phyloP scores from a whole-genome alignment of 2,329 filamentous ascomycete genomes.

The Hymenoscyphus fructigenus region DNA sequence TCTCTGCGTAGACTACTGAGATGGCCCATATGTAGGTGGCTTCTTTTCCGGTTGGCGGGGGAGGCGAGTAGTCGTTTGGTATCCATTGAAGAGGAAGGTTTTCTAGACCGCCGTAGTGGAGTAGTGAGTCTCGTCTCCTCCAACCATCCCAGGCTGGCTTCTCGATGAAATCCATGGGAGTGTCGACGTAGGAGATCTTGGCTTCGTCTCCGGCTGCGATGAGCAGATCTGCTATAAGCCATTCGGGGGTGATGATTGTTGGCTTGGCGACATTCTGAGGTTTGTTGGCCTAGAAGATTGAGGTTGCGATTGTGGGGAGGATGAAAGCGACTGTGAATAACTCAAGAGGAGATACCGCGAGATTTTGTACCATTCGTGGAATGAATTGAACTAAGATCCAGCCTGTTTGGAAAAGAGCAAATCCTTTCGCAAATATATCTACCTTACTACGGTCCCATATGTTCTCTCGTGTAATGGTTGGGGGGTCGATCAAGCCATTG shows the following conservation, averaged over 20 bases:
- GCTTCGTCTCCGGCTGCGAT: neutral
- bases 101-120: neutral
- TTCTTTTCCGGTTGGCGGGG: neutral
- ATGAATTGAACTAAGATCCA: neutral
- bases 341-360: neutral
- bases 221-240: neutral
- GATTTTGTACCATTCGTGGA: neutral
- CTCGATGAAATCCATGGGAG: neutral
- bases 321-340: neutral
- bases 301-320: neutral
- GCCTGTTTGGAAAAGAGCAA: neutral
- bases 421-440: neutral
- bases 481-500: no score
- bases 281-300: neutral
- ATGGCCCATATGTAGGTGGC: slow-evolving; percentile 3
- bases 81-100: neutral
- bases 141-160: neutral
- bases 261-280: neutral
- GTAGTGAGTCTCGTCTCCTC: neutral
- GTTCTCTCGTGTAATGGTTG: neutral
- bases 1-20: slow-evolving; percentile 11
- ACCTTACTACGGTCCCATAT: neutral
- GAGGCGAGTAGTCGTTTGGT: neutral
- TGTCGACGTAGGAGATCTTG: neutral
- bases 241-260: neutral